Base-by-base conservation (phyloP, 805 yeast genomes). In the Kluyveromyces starmeri region DNA sequence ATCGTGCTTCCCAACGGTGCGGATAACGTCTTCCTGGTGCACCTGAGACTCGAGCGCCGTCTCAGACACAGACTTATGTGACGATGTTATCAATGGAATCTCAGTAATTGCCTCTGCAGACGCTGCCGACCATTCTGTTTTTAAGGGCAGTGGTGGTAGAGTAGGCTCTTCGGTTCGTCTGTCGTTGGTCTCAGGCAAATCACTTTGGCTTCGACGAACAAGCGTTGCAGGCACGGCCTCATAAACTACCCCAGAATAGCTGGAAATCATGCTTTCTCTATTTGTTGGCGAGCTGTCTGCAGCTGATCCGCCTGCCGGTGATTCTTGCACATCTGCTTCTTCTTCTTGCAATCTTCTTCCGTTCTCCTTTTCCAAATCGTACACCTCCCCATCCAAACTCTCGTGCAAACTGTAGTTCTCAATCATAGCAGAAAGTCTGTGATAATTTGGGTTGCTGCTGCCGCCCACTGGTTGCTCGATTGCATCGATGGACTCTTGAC, bases 161-260 rank as follows among this genome's bases (percentile, higher is more conserved):
- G 19, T 12, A 16, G 33, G 33, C 25, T 30, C 33, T 5, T 30
- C 19, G n/a, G 22, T 13, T n/a, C n/a, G n/a, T 3, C 17, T 13
- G 14, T 30, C 33, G 26, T 30, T 30, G 10, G 8, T 30, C 12
- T 21, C 33, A 15, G 33, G 14, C 7, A 18, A 21, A 8, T 17
- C 22, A 21, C 23, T 20, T 5, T 30, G 10, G 5, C 28, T 13
- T 9, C 28, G 17, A 7, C 51, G 55, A 3, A 55, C 42, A 27
- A 50, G 54, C 3, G 59, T 50, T 2, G 54, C 45, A 11, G 49
- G 55, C 7, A 55, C 52, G 14, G 58, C 61, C 30, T 55, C 59
- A 22, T 53, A 57, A 2, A 53, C 42, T 9, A 53, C 50, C 10
- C 59, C 61, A 6, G 58, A 53, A 37, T 55, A 55, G 27, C 40